Conservation (phyloP, 2,329 filamentous ascomycete species). For the Ceratocystis ficicola region DNA sequence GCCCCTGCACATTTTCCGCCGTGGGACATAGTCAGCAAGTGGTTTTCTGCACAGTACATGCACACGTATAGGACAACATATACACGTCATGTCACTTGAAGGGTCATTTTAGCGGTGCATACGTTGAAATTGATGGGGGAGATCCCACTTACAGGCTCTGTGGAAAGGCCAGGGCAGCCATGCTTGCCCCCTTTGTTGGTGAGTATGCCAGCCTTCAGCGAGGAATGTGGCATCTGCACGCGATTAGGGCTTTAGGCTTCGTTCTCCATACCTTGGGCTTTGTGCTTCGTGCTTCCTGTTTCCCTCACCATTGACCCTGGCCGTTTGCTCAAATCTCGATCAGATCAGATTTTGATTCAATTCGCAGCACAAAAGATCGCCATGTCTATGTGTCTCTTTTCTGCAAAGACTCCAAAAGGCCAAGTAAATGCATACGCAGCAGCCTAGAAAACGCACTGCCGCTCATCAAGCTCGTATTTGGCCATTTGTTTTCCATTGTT, state of each 20-base stretch:
- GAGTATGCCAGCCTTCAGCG: too few relatives aligned
- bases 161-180: too few relatives aligned
- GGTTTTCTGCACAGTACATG: too few relatives aligned
- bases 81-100: too few relatives aligned
- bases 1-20: neutral
- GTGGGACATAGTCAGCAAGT: neutral
- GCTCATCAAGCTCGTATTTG: neutral
- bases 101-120: too few relatives aligned
- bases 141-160: too few relatives aligned
- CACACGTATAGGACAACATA: too few relatives aligned
- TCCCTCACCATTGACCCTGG: neutral
- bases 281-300: neutral
- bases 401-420: neutral
- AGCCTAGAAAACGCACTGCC: neutral
- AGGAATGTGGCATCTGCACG: too few relatives aligned
- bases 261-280: too few relatives aligned
- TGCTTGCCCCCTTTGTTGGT: too few relatives aligned
- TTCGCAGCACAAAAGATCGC: neutral
- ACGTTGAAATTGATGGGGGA: too few relatives aligned
- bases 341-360: neutral
- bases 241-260: too few relatives aligned
- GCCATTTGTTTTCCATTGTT: neutral
- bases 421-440: neutral
- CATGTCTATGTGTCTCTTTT: neutral
- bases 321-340: neutral